phyloP scores from a whole-genome alignment of 2,329 filamentous ascomycete genomes.

The Aureobasidium zeae region DNA sequence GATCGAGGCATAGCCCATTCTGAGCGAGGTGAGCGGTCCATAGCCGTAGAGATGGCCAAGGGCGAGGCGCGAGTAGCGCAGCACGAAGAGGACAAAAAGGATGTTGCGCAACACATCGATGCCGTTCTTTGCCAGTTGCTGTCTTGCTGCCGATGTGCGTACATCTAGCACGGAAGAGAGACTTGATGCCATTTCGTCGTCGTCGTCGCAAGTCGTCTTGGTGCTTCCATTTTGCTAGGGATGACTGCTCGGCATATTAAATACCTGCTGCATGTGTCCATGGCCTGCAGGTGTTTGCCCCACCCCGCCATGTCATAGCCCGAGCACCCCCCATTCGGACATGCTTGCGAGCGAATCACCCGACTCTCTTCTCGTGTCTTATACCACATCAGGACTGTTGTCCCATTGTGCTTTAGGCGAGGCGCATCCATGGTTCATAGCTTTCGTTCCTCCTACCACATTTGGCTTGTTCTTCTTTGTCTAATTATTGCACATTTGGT shows the following conservation, averaged over 20 bases:
- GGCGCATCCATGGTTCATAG: no score
- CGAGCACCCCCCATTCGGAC: neutral
- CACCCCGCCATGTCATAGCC: neutral
- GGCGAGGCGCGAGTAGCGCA: constrained; percentile 70
- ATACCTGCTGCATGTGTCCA: no score
- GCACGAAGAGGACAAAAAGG: constrained; percentile 77
- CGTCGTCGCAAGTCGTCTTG: neutral
- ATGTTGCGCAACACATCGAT: constrained; percentile 58
- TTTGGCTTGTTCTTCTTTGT: no score
- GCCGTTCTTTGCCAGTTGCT: constrained; percentile 8
- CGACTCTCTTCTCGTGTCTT: no score
- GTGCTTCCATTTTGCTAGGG: no score
- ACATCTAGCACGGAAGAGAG: neutral
- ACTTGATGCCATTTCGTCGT: neutral
- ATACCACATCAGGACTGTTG: no score
- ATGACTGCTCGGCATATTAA: no score
- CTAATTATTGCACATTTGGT: no score
- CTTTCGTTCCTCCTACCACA: no score
- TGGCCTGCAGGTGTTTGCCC: no score
- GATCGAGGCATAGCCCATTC: constrained; percentile 62
- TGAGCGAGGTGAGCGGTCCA: constrained; percentile 68
- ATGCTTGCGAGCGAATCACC: constrained; percentile 9
- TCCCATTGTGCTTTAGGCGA: no score
- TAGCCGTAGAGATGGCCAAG: constrained; percentile 83
- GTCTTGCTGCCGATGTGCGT: constrained; percentile 8